Conservation (phyloP, 306 rosid genomes). For the Calophaca sinica region DNA sequence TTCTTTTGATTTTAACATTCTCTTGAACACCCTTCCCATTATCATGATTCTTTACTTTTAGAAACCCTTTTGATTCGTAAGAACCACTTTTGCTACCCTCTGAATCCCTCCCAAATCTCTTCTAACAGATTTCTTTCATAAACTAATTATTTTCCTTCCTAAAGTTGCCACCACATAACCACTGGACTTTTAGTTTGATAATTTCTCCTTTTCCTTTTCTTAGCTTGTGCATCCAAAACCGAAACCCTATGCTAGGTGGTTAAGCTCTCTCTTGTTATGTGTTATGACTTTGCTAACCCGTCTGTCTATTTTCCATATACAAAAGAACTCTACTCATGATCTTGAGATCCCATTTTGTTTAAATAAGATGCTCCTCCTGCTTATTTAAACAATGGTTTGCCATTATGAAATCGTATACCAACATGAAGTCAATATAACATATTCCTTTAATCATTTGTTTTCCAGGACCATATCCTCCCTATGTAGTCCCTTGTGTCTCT, state of each 20-base stretch:
- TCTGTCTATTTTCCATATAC: neutral
- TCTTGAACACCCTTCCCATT: too few species aligned
- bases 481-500: neutral
- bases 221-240: neutral
- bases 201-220: conserved; percentile 7
- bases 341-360: neutral
- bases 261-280: neutral
- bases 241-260: neutral
- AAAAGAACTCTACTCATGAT: neutral
- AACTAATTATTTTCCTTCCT: neutral
- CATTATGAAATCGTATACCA: neutral
- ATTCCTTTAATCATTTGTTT: neutral
- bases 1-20: too few species aligned
- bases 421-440: neutral
- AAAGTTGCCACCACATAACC: neutral
- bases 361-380: neutral
- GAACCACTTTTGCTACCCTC: neutral
- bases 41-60: neutral
- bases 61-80: too few species aligned
- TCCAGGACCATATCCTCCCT: neutral
- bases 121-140: neutral
- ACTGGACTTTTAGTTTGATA: neutral
- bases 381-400: neutral
- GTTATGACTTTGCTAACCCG: neutral
- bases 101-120: too few species aligned